Conservation (phyloP, 78 protist species). For the Emiliania huxleyi region DNA sequence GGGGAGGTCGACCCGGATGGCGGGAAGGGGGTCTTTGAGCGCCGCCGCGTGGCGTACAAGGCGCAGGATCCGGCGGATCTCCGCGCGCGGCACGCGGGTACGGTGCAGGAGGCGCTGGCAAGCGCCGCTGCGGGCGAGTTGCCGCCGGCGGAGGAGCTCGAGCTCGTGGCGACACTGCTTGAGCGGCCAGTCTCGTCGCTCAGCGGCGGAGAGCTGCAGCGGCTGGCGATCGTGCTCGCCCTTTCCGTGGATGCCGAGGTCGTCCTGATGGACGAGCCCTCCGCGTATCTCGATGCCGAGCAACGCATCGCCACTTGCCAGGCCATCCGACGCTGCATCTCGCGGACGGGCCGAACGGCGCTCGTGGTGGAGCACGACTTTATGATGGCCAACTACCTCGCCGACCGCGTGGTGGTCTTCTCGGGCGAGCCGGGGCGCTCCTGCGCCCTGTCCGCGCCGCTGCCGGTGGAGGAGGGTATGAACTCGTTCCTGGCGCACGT, state of each 20-base stretch:
- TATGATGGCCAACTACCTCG: slow-evolving; percentile 99
- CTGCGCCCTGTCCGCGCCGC: slow-evolving; percentile 76
- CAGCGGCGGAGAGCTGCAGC: slow-evolving; percentile 99
- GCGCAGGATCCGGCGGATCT: too few relatives aligned
- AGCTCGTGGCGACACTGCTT: too few relatives aligned
- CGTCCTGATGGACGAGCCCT: slow-evolving; percentile 99
- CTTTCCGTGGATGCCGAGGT: slow-evolving; percentile 97
- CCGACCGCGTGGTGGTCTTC: slow-evolving; percentile 96
- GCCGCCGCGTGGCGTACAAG: slow-evolving; percentile 90
- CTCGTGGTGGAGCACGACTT: too few relatives aligned
- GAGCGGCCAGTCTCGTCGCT: slow-evolving; percentile 76
- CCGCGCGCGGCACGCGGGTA: too few relatives aligned
- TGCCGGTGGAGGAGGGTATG: slow-evolving; percentile 92
- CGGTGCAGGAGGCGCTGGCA: too few relatives aligned
- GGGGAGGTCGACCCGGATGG: slow-evolving; percentile 28
- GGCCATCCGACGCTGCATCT: too few relatives aligned
- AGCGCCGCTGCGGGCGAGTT: too few relatives aligned
- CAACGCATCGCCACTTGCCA: slow-evolving; percentile 93
- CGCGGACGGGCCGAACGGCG: too few relatives aligned
- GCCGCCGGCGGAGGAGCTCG: too few relatives aligned
- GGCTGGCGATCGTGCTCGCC: slow-evolving; percentile 95
- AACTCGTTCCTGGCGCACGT: slow-evolving; percentile 89
- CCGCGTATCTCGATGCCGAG: slow-evolving; percentile 99
- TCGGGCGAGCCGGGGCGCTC: slow-evolving; percentile 78
- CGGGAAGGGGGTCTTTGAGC: slow-evolving; percentile 65